A percentile compares a stretch with the other conserved stretches of the same genome.
Evolutionary conservation across 2,329 filamentous ascomycete species (phyloP).

Genomic region (Ceratocystis cubensis): DNA sequence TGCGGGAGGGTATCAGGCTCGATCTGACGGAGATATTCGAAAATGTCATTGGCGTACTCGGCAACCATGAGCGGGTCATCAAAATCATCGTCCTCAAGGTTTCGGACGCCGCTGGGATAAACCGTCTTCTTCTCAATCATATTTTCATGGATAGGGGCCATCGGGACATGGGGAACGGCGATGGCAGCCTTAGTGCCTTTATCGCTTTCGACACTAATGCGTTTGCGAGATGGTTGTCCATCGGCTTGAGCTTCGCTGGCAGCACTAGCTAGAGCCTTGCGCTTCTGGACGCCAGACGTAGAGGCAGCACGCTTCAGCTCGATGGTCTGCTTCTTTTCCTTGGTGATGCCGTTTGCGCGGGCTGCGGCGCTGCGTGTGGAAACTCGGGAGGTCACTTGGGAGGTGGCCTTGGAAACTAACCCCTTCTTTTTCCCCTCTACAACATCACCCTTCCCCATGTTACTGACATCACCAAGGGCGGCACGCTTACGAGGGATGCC

Average conservation of each 20-base stretch:
- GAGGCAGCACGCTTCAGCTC: constrained; percentile 62
- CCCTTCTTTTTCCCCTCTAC: constrained; percentile 71
- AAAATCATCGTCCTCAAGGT: constrained; percentile 75
- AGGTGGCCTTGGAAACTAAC: constrained; percentile 60
- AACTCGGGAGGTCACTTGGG: constrained; percentile 64
- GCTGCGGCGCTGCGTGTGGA: constrained; percentile 48
- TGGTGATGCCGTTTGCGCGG: constrained; percentile 50
- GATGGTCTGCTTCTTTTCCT: constrained; percentile 52
- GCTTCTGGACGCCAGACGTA: constrained; percentile 62
- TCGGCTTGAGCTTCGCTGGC: constrained; percentile 15
- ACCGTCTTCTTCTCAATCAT: constrained; percentile 25
- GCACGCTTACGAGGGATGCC: constrained; percentile 56
- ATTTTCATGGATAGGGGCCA: constrained; percentile 22
- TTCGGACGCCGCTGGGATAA: constrained; percentile 34
- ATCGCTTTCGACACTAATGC: constrained; percentile 35
- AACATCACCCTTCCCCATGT: constrained; percentile 67
- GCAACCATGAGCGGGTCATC: constrained; percentile 97
- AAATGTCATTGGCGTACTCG: constrained; percentile 94
- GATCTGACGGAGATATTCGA: constrained; percentile 83
- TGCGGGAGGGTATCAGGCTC: constrained; percentile 73
- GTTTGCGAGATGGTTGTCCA: constrained; percentile 48
- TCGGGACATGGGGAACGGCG: constrained; percentile 21
- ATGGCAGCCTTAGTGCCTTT: constrained; percentile 29
- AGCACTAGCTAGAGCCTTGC: constrained; percentile 42
- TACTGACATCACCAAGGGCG: constrained; percentile 88